Conservation (phyloP, 768 basidiomycete genomes). For the Ramaria sp. region DNA sequence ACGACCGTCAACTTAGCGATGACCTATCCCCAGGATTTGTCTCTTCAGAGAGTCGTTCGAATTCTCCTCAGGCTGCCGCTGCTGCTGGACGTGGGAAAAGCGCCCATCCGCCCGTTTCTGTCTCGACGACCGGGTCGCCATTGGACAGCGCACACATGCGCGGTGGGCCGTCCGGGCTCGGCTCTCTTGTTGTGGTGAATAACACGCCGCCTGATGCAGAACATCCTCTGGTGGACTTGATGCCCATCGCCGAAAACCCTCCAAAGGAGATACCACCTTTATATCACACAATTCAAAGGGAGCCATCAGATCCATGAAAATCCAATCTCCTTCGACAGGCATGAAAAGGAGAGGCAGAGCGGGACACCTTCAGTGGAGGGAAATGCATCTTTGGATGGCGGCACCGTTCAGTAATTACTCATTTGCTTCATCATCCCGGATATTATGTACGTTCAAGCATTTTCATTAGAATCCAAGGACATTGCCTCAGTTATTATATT, state of each 20-base stretch:
- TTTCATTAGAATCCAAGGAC: too few relatives aligned
- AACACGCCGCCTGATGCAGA: slow-evolving; percentile 1
- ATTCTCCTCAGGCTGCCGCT: not conserved
- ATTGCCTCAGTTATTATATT: too few relatives aligned
- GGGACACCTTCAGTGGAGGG: too few relatives aligned
- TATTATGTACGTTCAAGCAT: too few relatives aligned
- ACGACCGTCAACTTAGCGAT: not conserved
- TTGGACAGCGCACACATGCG: not conserved
- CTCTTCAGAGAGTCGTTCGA: not conserved
- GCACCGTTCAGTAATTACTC: too few relatives aligned
- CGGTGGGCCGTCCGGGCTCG: not conserved
- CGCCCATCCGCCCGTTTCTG: not conserved
- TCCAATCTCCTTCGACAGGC: not conserved
- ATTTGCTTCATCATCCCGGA: too few relatives aligned
- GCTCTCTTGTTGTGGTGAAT: slow-evolving; percentile 4
- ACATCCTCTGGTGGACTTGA: slow-evolving; percentile 8
- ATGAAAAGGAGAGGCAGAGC: too few relatives aligned
- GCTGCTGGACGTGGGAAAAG: not conserved
- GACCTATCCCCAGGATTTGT: not conserved
- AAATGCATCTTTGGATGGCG: too few relatives aligned
- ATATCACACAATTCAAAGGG: slow-evolving; percentile 10
- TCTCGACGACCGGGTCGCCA: not conserved
- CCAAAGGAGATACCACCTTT: slow-evolving; percentile 10
- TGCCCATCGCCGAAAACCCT: not conserved
- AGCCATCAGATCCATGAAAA: not conserved